Evolutionary conservation across 805 yeast species (phyloP).

Genomic region (Wickerhamomyces tratensis): DNA sequence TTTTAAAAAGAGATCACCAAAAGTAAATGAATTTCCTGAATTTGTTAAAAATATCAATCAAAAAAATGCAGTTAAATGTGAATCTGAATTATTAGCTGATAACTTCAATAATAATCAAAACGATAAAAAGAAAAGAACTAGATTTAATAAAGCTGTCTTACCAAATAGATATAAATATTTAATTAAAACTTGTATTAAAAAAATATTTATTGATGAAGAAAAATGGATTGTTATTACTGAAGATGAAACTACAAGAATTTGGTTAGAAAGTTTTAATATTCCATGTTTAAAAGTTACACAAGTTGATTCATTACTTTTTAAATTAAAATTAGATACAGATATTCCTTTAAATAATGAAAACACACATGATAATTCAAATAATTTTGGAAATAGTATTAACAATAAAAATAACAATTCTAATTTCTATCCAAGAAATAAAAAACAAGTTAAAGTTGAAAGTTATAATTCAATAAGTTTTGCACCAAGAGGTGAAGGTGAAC

Average conservation of each 20-base stretch:
- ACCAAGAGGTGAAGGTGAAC: slow-evolving; percentile 48
- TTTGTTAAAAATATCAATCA: slow-evolving; percentile 16
- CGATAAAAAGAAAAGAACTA: neutral
- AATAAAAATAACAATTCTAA: slow-evolving; percentile 13
- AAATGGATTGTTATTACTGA: slow-evolving; percentile 58
- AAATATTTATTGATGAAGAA: slow-evolving; percentile 28
- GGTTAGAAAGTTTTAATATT: slow-evolving; percentile 48
- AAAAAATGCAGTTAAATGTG: slow-evolving; percentile 3
- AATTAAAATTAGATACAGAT: slow-evolving; percentile 11
- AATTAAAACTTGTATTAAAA: slow-evolving; percentile 49
- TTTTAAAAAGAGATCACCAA: slow-evolving; percentile 36
- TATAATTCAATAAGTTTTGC: slow-evolving; percentile 44
- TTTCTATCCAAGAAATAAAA: slow-evolving; percentile 8
- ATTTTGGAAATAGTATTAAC: slow-evolving; percentile 16
- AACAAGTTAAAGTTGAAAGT: slow-evolving; percentile 27
- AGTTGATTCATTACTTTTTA: slow-evolving; percentile 26
- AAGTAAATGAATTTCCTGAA: slow-evolving; percentile 40
- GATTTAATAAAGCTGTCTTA: slow-evolving; percentile 27
- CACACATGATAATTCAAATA: slow-evolving; percentile 1
- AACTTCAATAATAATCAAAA: slow-evolving; percentile 2
- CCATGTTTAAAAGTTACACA: slow-evolving; percentile 41
- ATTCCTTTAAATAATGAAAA: slow-evolving; percentile 18
- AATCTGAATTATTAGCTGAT: slow-evolving; percentile 1
- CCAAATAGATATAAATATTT: slow-evolving; percentile 46
- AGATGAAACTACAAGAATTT: slow-evolving; percentile 39